Conservation (phyloP, 148 eudicot species). For the Vaccinium corymbosum region DNA sequence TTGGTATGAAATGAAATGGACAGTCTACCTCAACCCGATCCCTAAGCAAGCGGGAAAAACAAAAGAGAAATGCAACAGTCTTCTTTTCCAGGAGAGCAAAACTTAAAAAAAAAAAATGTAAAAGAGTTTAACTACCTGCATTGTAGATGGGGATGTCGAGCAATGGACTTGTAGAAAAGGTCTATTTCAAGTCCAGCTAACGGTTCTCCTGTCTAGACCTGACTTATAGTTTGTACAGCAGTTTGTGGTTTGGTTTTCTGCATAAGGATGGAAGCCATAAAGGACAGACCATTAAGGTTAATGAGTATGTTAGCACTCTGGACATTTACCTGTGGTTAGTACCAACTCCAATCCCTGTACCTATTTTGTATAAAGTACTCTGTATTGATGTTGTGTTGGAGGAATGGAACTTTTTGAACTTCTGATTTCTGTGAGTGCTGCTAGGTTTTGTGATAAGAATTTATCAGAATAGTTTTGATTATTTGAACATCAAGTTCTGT, state of each 20-base stretch:
- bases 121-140: background rate
- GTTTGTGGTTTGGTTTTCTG: background rate
- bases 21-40: background rate
- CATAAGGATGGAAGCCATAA: too few species aligned
- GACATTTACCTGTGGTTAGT: background rate
- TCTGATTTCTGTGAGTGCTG: constrained; percentile 4
- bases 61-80: background rate
- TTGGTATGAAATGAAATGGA: background rate
- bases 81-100: background rate
- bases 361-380: background rate
- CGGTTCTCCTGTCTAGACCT: background rate
- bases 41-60: background rate
- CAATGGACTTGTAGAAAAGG: background rate
- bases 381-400: background rate
- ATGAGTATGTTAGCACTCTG: background rate
- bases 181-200: background rate
- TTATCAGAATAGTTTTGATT: background rate
- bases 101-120: background rate
- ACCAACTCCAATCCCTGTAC: background rate
- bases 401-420: background rate
- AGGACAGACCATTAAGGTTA: background rate
- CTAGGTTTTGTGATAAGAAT: background rate
- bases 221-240: background rate
- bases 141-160: background rate
- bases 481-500: background rate